These are phyloP conservation scores for Euryodendron excelsum DNA, from an alignment of 148 eudicot species.

Conservation along the genomic window DNA sequence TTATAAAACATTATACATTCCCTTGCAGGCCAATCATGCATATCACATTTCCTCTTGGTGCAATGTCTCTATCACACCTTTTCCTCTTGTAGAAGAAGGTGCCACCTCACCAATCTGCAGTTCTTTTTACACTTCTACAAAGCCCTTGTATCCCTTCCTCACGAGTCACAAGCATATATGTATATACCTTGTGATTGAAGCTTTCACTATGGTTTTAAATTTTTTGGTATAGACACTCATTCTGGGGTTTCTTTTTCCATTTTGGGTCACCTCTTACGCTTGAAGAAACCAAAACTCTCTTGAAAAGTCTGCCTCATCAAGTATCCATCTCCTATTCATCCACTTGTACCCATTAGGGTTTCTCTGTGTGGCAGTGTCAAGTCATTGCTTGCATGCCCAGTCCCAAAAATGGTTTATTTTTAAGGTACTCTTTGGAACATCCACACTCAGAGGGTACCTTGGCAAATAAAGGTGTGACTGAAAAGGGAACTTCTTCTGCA, in stretches of 20 bases:
- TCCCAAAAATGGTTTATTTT: too few relatives aligned
- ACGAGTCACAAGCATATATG: too few relatives aligned
- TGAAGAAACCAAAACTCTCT: constrained; percentile 29
- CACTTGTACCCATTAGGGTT: constrained; percentile 19
- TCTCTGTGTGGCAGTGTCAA: background rate
- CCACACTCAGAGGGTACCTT: too few relatives aligned
- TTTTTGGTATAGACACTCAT: background rate
- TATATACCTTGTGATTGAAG: constrained; percentile 7
- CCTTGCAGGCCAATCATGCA: constrained; percentile 53
- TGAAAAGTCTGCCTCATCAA: constrained; percentile 33
- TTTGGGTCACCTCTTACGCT: constrained; percentile 26
- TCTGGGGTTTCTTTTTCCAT: constrained; percentile 17
- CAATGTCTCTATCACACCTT: constrained; percentile 49
- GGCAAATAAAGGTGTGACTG: background rate
- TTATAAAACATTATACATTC: constrained; percentile 22
- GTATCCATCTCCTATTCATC: constrained; percentile 29
- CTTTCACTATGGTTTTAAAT: constrained; percentile 10
- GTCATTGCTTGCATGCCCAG: too few relatives aligned
- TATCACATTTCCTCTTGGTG: constrained; percentile 48
- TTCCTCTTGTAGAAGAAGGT: constrained; percentile 51
- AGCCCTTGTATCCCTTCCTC: constrained; percentile 12
- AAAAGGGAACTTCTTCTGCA: background rate
- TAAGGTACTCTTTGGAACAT: too few relatives aligned
- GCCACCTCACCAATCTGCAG: constrained; percentile 42
- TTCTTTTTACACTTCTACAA: constrained; percentile 28